Percentiles rank a stretch among this genome's conserved stretches.
These are phyloP conservation scores for Tulasnella sp. DNA, from an alignment of 768 basidiomycete species.

Conservation along the genomic window DNA sequence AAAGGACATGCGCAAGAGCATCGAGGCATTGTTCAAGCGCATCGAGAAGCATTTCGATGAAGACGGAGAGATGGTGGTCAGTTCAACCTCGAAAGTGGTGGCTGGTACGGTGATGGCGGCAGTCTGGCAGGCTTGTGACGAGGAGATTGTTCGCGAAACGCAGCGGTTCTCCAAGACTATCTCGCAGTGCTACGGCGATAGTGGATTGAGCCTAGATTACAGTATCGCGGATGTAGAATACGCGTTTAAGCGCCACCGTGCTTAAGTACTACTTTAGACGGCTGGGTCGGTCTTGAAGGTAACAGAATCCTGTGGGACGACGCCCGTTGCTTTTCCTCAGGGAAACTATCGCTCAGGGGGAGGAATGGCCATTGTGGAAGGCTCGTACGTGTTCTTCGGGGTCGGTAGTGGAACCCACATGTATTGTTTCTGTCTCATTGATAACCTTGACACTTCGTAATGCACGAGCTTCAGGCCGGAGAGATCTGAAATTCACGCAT, in stretches of 20 bases:
- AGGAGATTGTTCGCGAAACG: conserved; percentile 67
- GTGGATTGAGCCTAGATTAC: conserved; percentile 67
- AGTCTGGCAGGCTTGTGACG: conserved; percentile 89
- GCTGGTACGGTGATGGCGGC: conserved; percentile 54
- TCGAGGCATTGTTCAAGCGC: conserved; percentile 79
- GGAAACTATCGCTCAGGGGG: too few relatives aligned
- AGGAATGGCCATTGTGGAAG: too few relatives aligned
- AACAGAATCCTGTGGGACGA: too few relatives aligned
- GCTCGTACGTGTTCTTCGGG: too few relatives aligned
- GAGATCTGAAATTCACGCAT: too few relatives aligned
- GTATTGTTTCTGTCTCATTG: too few relatives aligned
- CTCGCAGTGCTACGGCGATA: conserved; percentile 69
- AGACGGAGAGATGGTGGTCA: conserved; percentile 41
- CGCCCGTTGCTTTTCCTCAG: too few relatives aligned
- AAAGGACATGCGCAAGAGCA: conserved; percentile 83
- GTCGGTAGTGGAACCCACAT: too few relatives aligned
- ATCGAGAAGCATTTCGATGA: conserved; percentile 90
- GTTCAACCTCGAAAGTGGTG: conserved; percentile 25
- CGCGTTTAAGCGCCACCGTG: conserved; percentile 61
- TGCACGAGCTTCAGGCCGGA: too few relatives aligned
- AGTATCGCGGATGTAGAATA: conserved; percentile 63
- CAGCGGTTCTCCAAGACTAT: conserved; percentile 62
- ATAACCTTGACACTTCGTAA: too few relatives aligned
- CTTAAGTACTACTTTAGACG: too few relatives aligned
- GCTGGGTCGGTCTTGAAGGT: too few relatives aligned